Evolutionary conservation across 768 basidiomycete species (phyloP).

Genomic region (Suillus lakei): DNA sequence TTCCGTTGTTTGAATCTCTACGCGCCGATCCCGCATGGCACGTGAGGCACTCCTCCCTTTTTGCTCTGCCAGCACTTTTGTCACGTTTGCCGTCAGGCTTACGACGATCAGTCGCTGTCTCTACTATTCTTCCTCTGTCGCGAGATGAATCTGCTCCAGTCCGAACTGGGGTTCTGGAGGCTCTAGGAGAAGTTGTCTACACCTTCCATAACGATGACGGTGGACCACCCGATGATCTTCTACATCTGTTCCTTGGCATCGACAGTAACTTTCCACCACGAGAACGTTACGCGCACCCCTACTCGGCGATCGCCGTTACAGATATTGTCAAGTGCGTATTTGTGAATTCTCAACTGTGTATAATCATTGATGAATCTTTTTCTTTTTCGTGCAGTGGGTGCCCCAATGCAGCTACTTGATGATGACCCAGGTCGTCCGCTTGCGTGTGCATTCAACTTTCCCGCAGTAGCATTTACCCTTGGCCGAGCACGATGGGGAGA

Average conservation of each 20-base stretch:
- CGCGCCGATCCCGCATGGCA: constrained; percentile 74
- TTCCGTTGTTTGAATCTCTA: constrained; percentile 78
- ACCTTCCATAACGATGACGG: constrained; percentile 67
- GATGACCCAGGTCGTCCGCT: constrained; percentile 74
- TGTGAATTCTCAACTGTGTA: neutral
- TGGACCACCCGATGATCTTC: constrained; percentile 75
- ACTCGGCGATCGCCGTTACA: constrained; percentile 12
- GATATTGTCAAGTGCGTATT: constrained; percentile 23
- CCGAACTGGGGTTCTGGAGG: constrained; percentile 80
- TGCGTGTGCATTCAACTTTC: constrained; percentile 89
- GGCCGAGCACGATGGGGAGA: constrained; percentile 77
- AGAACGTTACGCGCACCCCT: constrained; percentile 40
- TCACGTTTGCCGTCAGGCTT: constrained; percentile 61
- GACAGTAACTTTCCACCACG: constrained; percentile 47
- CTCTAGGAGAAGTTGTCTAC: constrained; percentile 87
- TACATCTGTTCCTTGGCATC: constrained; percentile 76
- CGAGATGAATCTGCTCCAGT: constrained; percentile 69
- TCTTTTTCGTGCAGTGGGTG: constrained; percentile 18
- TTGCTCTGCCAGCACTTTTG: constrained; percentile 82
- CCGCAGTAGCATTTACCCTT: constrained; percentile 85
- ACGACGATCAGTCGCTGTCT: constrained; percentile 68
- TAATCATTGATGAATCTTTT: constrained; percentile 13
- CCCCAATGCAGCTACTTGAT: constrained; percentile 50
- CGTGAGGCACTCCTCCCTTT: constrained; percentile 87
- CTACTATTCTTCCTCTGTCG: constrained; percentile 65